Percentiles rank a stretch among this genome's conserved stretches.
phyloP scores from a whole-genome alignment of 2,329 filamentous ascomycete genomes.

The Graphilbum sp. region DNA sequence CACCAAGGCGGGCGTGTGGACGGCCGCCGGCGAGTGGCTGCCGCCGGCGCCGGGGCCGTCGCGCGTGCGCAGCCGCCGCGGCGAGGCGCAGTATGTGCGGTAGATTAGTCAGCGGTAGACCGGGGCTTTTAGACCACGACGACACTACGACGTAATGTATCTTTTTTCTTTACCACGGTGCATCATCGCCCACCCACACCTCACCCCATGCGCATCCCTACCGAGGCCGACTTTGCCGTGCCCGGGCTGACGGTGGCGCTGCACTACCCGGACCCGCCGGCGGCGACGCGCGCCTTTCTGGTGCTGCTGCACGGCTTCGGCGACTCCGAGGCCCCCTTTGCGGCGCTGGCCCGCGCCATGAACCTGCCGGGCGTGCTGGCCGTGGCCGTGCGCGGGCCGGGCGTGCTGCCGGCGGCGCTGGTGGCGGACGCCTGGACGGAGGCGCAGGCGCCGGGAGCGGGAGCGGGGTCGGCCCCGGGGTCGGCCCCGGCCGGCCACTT shows the following conservation, averaged over 20 bases:
- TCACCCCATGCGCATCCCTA: slow-evolving; percentile 37
- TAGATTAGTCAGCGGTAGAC: too few relatives aligned
- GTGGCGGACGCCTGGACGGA: slow-evolving; percentile 15
- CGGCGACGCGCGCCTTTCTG: slow-evolving; percentile 57
- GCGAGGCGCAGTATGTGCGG: too few relatives aligned
- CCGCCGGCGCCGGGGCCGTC: slow-evolving; percentile 48
- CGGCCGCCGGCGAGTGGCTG: slow-evolving; percentile 44
- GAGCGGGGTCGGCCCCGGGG: slow-evolving; percentile 9
- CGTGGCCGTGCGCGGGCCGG: slow-evolving; percentile 57
- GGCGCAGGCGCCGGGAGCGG: slow-evolving; percentile 3
- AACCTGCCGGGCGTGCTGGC: slow-evolving; percentile 61
- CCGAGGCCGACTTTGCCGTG: slow-evolving; percentile 29
- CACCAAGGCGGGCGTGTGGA: slow-evolving; percentile 60
- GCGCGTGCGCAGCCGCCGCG: slow-evolving; percentile 18
- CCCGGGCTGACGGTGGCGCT: slow-evolving; percentile 28
- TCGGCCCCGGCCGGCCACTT: slow-evolving; percentile 19
- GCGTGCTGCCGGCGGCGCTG: slow-evolving; percentile 49
- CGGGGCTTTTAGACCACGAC: too few relatives aligned
- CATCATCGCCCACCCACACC: too few relatives aligned
- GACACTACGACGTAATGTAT: background rate
- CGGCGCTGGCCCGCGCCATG: slow-evolving; percentile 49
- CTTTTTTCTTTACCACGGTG: too few relatives aligned
- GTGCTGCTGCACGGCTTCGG: slow-evolving; percentile 75
- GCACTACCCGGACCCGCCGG: slow-evolving; percentile 34
- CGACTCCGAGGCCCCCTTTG: slow-evolving; percentile 55